Percentiles rank a stretch among this genome's conserved stretches.
Evolutionary conservation across 352 stramenopile genomes (phyloP).

Genomic region (Phytopythium montanum): DNA sequence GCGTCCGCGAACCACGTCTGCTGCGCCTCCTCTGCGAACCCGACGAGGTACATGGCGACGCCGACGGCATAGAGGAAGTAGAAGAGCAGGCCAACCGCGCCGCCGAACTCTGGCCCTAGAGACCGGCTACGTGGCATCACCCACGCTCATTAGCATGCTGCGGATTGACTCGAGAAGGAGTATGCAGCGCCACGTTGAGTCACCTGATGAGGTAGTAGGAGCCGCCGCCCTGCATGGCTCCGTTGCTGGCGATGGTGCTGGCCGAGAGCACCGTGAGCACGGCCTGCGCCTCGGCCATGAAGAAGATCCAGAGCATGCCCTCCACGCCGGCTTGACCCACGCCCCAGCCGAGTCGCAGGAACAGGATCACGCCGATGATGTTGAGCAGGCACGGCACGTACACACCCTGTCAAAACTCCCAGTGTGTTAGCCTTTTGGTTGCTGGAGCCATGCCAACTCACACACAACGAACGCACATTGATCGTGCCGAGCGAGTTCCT

Average conservation of each 20-base stretch:
- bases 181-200: not conserved
- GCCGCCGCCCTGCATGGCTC: conserved; percentile 62
- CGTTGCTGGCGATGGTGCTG: conserved; percentile 87
- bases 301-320: conserved; percentile 72
- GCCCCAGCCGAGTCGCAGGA: conserved; percentile 84
- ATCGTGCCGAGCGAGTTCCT: conserved; percentile 38
- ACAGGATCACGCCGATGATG: conserved; percentile 90
- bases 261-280: conserved; percentile 77
- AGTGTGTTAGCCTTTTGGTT: not conserved
- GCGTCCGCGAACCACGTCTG: conserved; percentile 47
- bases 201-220: conserved; percentile 61
- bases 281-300: conserved; percentile 54
- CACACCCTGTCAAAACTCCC: conserved; percentile 37
- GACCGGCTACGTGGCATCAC: conserved; percentile 34
- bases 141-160: not conserved
- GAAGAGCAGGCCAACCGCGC: conserved; percentile 88
- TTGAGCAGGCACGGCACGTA: conserved; percentile 89
- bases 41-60: conserved; percentile 75
- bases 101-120: conserved; percentile 82
- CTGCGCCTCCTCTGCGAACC: conserved; percentile 69
- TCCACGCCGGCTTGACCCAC: conserved; percentile 78
- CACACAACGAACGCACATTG: conserved; percentile 18
- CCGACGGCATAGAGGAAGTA: conserved; percentile 81
- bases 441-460: not conserved
- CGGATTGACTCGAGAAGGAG: not conserved